These are phyloP conservation scores for Populus hybrid DNA, from an alignment of 441 rosid species.

Conservation along the genomic window DNA sequence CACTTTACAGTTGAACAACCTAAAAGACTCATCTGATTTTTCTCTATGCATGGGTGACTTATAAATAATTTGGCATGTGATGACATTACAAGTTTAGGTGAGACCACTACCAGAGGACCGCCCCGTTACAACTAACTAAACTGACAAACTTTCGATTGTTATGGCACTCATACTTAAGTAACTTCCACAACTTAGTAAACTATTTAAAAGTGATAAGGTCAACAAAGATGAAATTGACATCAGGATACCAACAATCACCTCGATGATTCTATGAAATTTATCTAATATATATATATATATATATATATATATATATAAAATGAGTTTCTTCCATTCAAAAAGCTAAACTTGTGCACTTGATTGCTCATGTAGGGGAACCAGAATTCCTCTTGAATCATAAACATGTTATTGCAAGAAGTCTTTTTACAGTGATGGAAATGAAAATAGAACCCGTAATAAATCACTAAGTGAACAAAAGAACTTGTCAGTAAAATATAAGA, in stretches of 20 bases:
- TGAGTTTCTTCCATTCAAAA: neutral
- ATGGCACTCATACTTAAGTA: neutral
- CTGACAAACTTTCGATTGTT: neutral
- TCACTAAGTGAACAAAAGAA: neutral
- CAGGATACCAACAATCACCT: neutral
- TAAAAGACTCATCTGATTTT: neutral
- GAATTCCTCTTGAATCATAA: neutral
- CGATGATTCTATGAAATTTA: neutral
- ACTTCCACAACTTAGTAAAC: neutral
- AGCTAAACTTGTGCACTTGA: neutral
- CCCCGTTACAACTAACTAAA: neutral
- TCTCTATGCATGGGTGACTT: neutral
- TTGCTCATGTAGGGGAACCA: neutral
- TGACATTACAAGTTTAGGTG: neutral
- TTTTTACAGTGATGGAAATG: neutral
- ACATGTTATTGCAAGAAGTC: neutral
- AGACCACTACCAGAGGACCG: neutral
- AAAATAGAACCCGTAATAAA: slow-evolving; percentile 7
- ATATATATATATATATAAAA: no score
- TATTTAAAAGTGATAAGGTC: neutral
- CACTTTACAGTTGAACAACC: neutral
- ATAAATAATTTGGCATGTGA: neutral
- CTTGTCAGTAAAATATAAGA: slow-evolving; percentile 26
- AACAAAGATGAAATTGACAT: neutral
- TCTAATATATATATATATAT: neutral